Conservation (phyloP, 371 early-diverging fungal species). For the Mucor velutinosus region DNA sequence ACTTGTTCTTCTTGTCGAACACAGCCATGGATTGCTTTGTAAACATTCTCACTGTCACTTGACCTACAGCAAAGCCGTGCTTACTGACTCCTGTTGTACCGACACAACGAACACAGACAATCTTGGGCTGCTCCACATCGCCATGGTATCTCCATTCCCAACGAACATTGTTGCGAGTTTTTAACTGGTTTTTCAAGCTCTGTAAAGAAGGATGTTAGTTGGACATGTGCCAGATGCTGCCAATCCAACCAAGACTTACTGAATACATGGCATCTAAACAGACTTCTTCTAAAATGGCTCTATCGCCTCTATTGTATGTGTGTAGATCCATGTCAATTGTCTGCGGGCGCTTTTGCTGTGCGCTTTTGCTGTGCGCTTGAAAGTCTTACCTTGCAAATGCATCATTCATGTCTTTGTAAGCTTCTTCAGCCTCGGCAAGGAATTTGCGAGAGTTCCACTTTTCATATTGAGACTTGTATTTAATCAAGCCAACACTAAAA, state of each 20-base stretch:
- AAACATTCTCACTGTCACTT: slow-evolving; percentile 70
- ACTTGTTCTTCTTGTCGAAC: slow-evolving; percentile 59
- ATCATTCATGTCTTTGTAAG: slow-evolving; percentile 74
- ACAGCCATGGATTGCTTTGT: slow-evolving; percentile 73
- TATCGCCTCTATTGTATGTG: slow-evolving; percentile 55
- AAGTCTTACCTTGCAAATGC: slow-evolving; percentile 61
- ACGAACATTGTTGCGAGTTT: slow-evolving; percentile 56
- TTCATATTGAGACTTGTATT: slow-evolving; percentile 53
- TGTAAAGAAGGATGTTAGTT: slow-evolving; percentile 11
- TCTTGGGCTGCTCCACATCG: slow-evolving; percentile 58
- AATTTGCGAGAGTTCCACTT: slow-evolving; percentile 57
- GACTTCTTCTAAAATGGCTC: slow-evolving; percentile 58
- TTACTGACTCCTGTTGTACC: slow-evolving; percentile 48
- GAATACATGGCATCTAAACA: slow-evolving; percentile 67
- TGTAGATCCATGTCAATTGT: not conserved
- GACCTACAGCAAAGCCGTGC: slow-evolving; percentile 61
- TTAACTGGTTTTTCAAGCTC: slow-evolving; percentile 70
- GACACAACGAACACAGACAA: slow-evolving; percentile 66
- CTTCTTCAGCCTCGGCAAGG: slow-evolving; percentile 59
- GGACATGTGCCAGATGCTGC: not conserved
- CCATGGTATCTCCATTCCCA: slow-evolving; percentile 73
- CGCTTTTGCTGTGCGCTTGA: not conserved
- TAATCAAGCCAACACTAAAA: slow-evolving; percentile 51
- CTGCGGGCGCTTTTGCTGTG: not conserved
- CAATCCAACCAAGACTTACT: slow-evolving; percentile 28